A percentile compares a stretch with the other conserved stretches of the same genome.
phyloP scores from a whole-genome alignment of 2,329 filamentous ascomycete species.

The Ophiostoma quercus region DNA sequence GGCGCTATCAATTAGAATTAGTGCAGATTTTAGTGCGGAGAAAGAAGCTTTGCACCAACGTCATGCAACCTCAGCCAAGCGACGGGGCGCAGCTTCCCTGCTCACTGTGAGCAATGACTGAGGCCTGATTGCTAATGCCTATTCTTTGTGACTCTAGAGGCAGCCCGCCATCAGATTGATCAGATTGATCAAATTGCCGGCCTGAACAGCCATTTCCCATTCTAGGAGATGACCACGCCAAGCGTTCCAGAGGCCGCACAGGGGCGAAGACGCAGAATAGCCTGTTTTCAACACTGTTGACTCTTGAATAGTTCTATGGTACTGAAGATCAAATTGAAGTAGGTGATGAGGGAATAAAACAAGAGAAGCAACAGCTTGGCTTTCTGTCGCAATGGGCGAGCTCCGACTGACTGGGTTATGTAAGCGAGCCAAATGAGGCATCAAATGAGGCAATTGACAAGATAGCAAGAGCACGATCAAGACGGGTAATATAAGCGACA shows the following conservation, averaged over 20 bases:
- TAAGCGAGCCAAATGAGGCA: neutral
- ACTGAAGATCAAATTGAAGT: neutral
- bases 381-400: no score
- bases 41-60: conserved; percentile 16
- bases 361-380: no score
- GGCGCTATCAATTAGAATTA: no score
- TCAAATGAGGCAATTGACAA: no score
- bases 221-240: no score
- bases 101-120: neutral
- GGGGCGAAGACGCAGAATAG: neutral
- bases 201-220: no score
- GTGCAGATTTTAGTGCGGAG: conserved; percentile 6
- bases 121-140: neutral
- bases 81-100: conserved; percentile 5
- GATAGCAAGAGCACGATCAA: neutral
- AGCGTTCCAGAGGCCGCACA: neutral
- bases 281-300: neutral
- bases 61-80: neutral
- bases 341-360: neutral
- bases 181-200: no score
- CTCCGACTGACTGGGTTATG: neutral
- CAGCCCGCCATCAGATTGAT: neutral
- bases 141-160: neutral
- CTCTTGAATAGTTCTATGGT: neutral
- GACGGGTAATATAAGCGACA: no score